These are phyloP conservation scores for Trichoderma endophyticum DNA, from an alignment of 2,329 filamentous ascomycete species.

Conservation along the genomic window DNA sequence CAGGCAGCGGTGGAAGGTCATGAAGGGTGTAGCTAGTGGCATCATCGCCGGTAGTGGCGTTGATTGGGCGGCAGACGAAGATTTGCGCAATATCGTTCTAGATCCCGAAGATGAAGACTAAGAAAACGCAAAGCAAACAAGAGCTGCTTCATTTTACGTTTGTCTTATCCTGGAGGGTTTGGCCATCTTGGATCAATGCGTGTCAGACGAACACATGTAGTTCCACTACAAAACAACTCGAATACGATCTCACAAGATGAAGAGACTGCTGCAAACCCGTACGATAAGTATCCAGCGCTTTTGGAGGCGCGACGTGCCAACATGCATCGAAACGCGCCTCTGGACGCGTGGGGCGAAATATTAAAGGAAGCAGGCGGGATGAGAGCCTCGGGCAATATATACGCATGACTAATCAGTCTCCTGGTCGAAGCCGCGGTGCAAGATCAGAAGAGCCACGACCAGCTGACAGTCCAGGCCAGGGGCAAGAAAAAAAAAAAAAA, in stretches of 20 bases:
- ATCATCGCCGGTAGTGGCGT: constrained; percentile 78
- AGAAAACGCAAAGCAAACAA: not conserved
- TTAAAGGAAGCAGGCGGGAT: constrained; percentile 3
- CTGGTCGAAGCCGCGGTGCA: not conserved
- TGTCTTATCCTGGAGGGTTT: not conserved
- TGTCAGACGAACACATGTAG: constrained; percentile 7
- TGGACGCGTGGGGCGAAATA: not conserved
- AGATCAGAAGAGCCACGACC: constrained; percentile 8
- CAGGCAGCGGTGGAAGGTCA: constrained; percentile 65
- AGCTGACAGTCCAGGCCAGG: constrained; percentile 1
- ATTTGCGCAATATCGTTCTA: constrained; percentile 67
- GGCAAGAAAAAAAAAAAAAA: not conserved
- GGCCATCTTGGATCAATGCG: not conserved
- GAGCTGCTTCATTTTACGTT: not conserved
- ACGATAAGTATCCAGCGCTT: not conserved
- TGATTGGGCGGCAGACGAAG: constrained; percentile 72
- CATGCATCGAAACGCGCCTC: not conserved
- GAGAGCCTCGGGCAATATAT: constrained; percentile 10
- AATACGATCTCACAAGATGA: not conserved
- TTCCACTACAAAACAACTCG: not conserved
- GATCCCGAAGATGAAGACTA: constrained; percentile 54
- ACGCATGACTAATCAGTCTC: constrained; percentile 17
- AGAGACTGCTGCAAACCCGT: not conserved
- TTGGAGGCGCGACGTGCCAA: not conserved
- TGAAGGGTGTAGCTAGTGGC: constrained; percentile 76